Evolutionary conservation across 2,329 filamentous ascomycete genomes (phyloP), one percentile per base, ranked within the genome.

Genomic region (Beauveria sp.): DNA sequence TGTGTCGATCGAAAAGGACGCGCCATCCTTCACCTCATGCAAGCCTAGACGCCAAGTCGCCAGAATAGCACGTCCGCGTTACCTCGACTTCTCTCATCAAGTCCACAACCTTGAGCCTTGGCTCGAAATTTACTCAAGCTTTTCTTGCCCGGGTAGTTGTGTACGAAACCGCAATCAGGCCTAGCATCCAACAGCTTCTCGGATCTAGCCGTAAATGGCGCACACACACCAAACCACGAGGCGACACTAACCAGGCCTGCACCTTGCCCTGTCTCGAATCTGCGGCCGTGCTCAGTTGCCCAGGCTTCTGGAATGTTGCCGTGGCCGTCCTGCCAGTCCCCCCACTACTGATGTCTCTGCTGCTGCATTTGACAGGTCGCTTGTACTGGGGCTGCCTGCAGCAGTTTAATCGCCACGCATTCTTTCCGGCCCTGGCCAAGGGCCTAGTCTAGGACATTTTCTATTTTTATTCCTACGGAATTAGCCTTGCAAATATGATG

Each of bases 141-240:
- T 37, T 4, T 34, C 9, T n/a, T 22, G 16, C 47, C 24, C 47
- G 16, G 16, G 47, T 10, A 14, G 18, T 30, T 16, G n/a, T 12
- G 50, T 30, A 30, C 10, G 34, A 20, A 53, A 34, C 30, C 12
- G 30, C n/a, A 48, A 57, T 48, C 30, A 30, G 6, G 55, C 16
- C 55, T 34, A 30, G 30, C 26, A 46, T 46, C 41, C 16, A 44
- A 20, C 20, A 56, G 34, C 18, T 37, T 47, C 41, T 54, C 58
- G 50, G 58, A 60, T 60, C 58, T 44, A 54, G 58, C 58, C 58
- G 50, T 54, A 41, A 47, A 54, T 46, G 41, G 41, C 12, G 22
- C 16, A 44, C 47, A 54, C 37, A 47, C 40, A 52, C 48, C 24
- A 20, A 22, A 46, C 24, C 24, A 40, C 43, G 20, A 16, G 26